Base-by-base conservation (phyloP, 1,284 basidiomycete species). In the Caloboletus inedulis region DNA sequence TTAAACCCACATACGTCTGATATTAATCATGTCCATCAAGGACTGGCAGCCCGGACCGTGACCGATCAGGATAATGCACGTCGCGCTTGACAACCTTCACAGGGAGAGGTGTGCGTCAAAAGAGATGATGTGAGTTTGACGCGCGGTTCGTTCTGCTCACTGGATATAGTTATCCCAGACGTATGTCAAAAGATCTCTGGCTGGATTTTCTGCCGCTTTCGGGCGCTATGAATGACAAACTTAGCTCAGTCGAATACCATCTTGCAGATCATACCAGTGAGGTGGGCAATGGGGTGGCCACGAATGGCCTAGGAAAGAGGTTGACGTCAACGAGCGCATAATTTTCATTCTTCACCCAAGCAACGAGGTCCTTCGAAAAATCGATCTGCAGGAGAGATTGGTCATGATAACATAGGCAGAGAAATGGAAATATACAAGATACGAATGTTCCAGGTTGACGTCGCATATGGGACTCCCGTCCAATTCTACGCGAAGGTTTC, bases 121-220 rank as follows among this genome's bases (percentile, higher is more conserved):
- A 31, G 14, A 19, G 31, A 51, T 16, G 27, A 14, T 14, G 5
- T 25, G 40, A 56, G 51, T n/a, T 30, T 2, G 40, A 33, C 14
- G n/a, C 6, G 35, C 14, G n/a, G n/a, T 47, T 41, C 4, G 46
- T 43, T 19, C 23, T 9, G 54, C 80, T 71, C 58, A 94, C 92
- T 90, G 82, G 51, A 97, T 78, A 59, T 94, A 93, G 66, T 98
- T 96, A 71, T 98, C 95, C 96, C 96, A 99, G 3, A 98, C 69
- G 64, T 96, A 96, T 7, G 79, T 76, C 54, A 95, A 69, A 21
- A 94, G 72, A 29, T 89, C 81, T 39, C 73, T 77, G 18, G 65
- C 50, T 30, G 67, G 60, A 31, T 60, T 66, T 39, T 70, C 68
- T 25, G 49, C 41, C 7, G 64, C 59, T 46, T 55, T 70, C 5